Conservation (phyloP, 2,329 filamentous ascomycete species). For the Aureobasidium mangrovei region DNA sequence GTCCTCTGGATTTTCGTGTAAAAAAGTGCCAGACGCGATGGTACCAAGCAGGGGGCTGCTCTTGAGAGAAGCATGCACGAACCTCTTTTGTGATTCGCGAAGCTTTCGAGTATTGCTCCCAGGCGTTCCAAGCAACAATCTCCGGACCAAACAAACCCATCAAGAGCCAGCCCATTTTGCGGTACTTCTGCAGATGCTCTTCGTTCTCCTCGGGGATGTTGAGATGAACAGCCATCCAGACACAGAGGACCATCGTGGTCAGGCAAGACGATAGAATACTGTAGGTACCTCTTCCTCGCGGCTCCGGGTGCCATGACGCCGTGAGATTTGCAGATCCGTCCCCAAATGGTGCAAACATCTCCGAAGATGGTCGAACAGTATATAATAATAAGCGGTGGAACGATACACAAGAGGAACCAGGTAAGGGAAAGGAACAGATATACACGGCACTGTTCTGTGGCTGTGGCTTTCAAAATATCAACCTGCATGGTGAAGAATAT, state of each 20-base stretch:
- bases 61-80: no score
- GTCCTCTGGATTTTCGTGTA: no score
- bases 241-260: constrained; percentile 16
- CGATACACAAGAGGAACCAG: no score
- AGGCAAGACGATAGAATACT: constrained; percentile 16
- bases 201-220: constrained; percentile 12
- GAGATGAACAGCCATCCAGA: constrained; percentile 18
- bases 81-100: neutral
- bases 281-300: constrained; percentile 15
- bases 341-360: neutral
- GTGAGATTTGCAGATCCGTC: neutral
- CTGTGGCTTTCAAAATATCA: no score
- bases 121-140: neutral
- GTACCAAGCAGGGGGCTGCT: no score
- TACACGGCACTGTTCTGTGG: no score
- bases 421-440: no score
- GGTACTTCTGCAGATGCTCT: constrained; percentile 3
- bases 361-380: no score
- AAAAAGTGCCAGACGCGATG: no score
- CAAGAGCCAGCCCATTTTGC: constrained; percentile 15
- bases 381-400: no score
- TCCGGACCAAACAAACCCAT: constrained; percentile 17
- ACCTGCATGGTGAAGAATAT: no score
- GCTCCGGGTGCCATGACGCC: constrained; percentile 16
- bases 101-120: neutral